phyloP scores from a whole-genome alignment of 345 rosid species.

The Brassica incana region DNA sequence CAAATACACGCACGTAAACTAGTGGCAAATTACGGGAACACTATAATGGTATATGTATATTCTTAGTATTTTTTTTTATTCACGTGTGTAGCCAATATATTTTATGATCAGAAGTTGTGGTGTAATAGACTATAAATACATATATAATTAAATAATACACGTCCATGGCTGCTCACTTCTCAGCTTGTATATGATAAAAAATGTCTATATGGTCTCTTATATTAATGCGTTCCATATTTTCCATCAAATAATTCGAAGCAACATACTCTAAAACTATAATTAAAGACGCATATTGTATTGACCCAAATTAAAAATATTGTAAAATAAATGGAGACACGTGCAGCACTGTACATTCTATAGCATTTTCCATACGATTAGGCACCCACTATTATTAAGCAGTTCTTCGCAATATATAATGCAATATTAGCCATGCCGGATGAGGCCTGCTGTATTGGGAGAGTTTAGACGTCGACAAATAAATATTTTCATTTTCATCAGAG shows the following conservation, averaged over 20 bases:
- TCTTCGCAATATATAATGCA: background rate
- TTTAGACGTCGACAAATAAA: background rate
- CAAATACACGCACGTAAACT: background rate
- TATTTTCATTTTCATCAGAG: background rate
- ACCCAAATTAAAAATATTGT: background rate
- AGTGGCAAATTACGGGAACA: background rate
- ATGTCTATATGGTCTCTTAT: background rate
- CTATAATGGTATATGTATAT: background rate
- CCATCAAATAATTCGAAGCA: background rate
- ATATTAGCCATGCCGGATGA: background rate
- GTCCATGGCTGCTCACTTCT: conserved; percentile 12
- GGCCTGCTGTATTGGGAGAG: background rate
- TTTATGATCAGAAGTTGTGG: background rate
- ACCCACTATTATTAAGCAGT: conserved; percentile 5
- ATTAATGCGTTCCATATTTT: background rate
- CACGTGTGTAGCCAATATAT: background rate
- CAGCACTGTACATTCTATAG: background rate
- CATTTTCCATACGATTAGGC: background rate
- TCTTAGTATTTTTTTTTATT: background rate
- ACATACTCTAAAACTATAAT: background rate
- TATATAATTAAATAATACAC: conserved; percentile 5
- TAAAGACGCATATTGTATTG: background rate
- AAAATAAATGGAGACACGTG: background rate
- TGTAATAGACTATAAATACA: background rate
- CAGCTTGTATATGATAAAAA: background rate